Evolutionary conservation across 129 eudicot species (phyloP), one percentile per base, ranked within the genome.

Genomic region (Silybum marianum): DNA sequence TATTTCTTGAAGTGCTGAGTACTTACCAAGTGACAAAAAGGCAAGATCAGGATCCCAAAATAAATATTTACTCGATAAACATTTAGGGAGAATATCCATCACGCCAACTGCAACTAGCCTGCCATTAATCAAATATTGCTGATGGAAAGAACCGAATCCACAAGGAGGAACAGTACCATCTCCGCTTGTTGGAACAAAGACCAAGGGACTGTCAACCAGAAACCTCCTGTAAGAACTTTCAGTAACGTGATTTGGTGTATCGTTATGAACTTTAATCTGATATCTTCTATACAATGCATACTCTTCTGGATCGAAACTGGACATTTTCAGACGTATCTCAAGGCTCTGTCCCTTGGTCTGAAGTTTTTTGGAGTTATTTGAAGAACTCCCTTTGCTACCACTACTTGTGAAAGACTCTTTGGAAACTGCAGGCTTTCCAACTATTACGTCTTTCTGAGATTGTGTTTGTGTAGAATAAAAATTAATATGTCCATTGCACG

Each of bases 11-110:
- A 95, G 80, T 48, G 97, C 98, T 6, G 98, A 95, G 71, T 80
- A 93, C 84, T 95, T 95, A 18, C 98, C 99, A 21, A 95, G 94
- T 34, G 99, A 95, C 67, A 95, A 72, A 44, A 75, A 81, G 7
- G 99, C 98, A 38, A 85, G 78, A 73, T 95, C 99, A 8, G 99
- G 99, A 79, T 95, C 99, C 99, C 99, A 95, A 74, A 95, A 95
- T 42, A 95, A 81, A 81, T 95, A 95, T 81, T 92, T 93, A 87
- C 98, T 95, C 3, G 99, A 95, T 78, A 95, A 81, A 85, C 99
- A 95, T 80, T 93, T 95, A 34, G 99, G 99, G 36, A 95, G 96
- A 81, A 95, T 95, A 87, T 95, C 98, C 30, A 93, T 83, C 81
- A 92, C 99, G 7, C 99, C 99, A 78, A 95, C 99, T 13, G 99